phyloP scores from a whole-genome alignment of 116 monocot genomes.

The Iris pallida region DNA sequence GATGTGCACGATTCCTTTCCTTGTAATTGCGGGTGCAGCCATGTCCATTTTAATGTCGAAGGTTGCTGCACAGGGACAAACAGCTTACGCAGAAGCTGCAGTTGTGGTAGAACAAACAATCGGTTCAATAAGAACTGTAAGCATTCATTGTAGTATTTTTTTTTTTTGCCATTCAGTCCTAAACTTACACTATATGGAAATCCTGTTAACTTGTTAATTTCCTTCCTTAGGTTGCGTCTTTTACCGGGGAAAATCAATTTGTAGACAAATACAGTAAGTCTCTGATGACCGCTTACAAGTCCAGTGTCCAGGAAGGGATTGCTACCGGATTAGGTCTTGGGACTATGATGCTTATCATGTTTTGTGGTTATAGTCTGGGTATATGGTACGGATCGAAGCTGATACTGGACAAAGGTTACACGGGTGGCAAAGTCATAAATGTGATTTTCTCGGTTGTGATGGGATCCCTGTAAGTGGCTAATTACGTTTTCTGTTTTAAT shows the following conservation, averaged over 20 bases:
- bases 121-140: constrained; percentile 67
- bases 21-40: constrained; percentile 27
- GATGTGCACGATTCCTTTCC: constrained; percentile 36
- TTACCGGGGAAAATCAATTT: constrained; percentile 58
- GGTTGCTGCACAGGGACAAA: constrained; percentile 31
- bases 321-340: constrained; percentile 64
- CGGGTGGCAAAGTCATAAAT: constrained; percentile 59
- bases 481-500: too few species aligned
- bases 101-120: constrained; percentile 57
- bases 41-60: constrained; percentile 31
- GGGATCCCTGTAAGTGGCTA: constrained; percentile 59
- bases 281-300: constrained; percentile 36
- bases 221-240: constrained; percentile 57
- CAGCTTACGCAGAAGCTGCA: constrained; percentile 47
- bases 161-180: too few species aligned
- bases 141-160: not conserved
- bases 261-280: constrained; percentile 44
- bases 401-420: constrained; percentile 64
- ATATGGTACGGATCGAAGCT: constrained; percentile 72
- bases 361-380: constrained; percentile 56
- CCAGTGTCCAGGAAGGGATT: constrained; percentile 48
- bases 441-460: constrained; percentile 66
- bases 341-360: constrained; percentile 33
- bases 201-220: not conserved
- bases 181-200: not conserved